Conservation (phyloP, 2,329 filamentous ascomycete species). For the Xylaria sp. region DNA sequence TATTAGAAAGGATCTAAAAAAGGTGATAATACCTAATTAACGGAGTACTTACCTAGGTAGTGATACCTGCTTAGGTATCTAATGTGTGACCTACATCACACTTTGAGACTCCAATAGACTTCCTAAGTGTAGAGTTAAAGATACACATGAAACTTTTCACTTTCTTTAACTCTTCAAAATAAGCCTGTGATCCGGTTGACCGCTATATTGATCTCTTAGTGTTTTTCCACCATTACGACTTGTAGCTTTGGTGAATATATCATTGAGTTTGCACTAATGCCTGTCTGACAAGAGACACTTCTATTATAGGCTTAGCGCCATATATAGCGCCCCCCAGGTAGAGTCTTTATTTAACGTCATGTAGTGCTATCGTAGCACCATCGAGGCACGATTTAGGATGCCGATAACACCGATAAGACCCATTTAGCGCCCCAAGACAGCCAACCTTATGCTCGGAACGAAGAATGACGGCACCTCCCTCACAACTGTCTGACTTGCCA, state of each 20-base stretch:
- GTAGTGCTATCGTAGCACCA: not conserved
- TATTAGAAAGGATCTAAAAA: too few species aligned
- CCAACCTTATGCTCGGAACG: not conserved
- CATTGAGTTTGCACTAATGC: too few species aligned
- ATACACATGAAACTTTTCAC: not conserved
- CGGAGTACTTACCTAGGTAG: too few species aligned
- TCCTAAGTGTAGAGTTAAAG: not conserved
- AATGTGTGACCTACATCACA: not conserved
- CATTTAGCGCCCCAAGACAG: constrained; percentile 18
- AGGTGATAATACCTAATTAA: too few species aligned
- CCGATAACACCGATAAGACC: constrained; percentile 31
- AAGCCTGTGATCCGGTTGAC: not conserved
- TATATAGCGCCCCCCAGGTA: not conserved
- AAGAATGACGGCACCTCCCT: constrained; percentile 32
- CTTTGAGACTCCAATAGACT: not conserved
- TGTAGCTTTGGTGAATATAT: not conserved
- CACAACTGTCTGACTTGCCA: not conserved
- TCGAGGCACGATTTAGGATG: not conserved
- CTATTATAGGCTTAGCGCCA: constrained; percentile 23
- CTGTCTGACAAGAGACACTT: not conserved
- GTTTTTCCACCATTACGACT: too few species aligned
- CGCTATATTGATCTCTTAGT: not conserved
- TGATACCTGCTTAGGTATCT: too few species aligned
- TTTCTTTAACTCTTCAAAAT: not conserved
- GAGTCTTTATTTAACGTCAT: not conserved